Evolutionary conservation across 1,139 yeast genomes (phyloP), one percentile per base, ranked within the genome.

Genomic region (Zygosaccharomyces sapae): DNA sequence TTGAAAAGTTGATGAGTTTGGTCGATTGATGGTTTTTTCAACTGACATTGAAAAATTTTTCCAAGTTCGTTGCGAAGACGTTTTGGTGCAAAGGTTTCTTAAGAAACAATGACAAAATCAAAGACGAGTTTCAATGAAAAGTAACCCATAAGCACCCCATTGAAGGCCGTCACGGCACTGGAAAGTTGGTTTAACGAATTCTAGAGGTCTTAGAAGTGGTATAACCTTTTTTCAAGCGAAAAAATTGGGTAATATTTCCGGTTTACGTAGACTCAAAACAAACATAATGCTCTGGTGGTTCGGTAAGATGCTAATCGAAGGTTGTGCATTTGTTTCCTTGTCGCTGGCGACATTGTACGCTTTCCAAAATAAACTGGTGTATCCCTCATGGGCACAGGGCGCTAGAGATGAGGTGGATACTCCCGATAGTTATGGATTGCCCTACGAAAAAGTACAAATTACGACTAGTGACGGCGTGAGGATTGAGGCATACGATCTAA

Each of bases 351-450:
- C 85, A 0, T 64, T 86, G 20, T 87, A 87, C 65, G 62, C 76
- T 13, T 83, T 75, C 62, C 98, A 92, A 64, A 71, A 74, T 43
- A 73, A 71, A 43, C 66, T 94, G 46, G 83, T 92, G 9, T 92
- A 92, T 62, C 97, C 97, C 0, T 79, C 95, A 2, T 74, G 79
- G 53, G 73, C 89, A 43, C 90, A 90, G 50, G 85, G 82, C 47
- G 96, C 94, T 3, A 77, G 88, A 45, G 80, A 79, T 0, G 65
- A 71, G 41, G 94, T 92, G 18, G 89, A 86, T 35, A 83, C 87
- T 0, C 98, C 98, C 0, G 87, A 78, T 53, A 74, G 73, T 47
- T 82, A 76, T 62, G 85, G 74, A 9, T 73, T 92, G 71, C 82
- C 85, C 2, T 92, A 77, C 62, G 84, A 87, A 57, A 76, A 75